Base-by-base conservation (phyloP, 208 protist genomes). In the Leptomonas pyrrhocoris region DNA sequence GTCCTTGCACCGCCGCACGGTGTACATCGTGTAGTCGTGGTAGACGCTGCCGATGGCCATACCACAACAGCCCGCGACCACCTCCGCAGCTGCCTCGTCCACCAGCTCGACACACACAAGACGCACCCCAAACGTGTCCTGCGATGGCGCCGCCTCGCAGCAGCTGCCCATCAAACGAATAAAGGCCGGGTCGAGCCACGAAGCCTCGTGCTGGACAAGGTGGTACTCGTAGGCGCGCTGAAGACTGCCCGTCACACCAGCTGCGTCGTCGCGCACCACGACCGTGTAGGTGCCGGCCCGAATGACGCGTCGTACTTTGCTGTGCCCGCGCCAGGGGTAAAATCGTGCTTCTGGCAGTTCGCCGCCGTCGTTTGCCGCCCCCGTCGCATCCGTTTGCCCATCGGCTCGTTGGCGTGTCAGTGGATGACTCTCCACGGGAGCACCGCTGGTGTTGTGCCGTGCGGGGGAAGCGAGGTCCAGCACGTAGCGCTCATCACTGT, bases 1-100 rank as follows among this genome's bases (percentile, higher is more conserved):
- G 15, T 78, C 73, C 9, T 51, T 27, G 28, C 34, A 40, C 21
- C 60, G 78, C 9, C 53, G 34, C 36, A 75, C 18, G 9, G 89
- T 93, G 76, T 81, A 95, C 86, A 95, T 95, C 31, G 86, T 92
- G 70, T 83, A 89, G 77, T 93, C 89, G 62, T 93, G 84, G 62
- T 85, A 93, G 31, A 86, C 79, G 18, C 78, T 31, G 19, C 89
- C 89, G 28, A 90, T 38, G 7, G 79, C 45, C 30, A 86, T 88
- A 30, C 89, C 83, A 28, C 83, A 84, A 55, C 85, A 93, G 15
- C 86, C 89, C 11, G 86, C 86, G 31, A 88, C 12, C 7, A 90
- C 78, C 13, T 73, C 67, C 2, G 66, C 68, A 6, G 49, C 79
- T 0, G 53, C 36, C 28, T 73, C 62, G 43, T 88, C 70, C 16